These are phyloP conservation scores for Nicotiana noctiflora DNA, from an alignment of 257 asterid species.

Conservation along the genomic window DNA sequence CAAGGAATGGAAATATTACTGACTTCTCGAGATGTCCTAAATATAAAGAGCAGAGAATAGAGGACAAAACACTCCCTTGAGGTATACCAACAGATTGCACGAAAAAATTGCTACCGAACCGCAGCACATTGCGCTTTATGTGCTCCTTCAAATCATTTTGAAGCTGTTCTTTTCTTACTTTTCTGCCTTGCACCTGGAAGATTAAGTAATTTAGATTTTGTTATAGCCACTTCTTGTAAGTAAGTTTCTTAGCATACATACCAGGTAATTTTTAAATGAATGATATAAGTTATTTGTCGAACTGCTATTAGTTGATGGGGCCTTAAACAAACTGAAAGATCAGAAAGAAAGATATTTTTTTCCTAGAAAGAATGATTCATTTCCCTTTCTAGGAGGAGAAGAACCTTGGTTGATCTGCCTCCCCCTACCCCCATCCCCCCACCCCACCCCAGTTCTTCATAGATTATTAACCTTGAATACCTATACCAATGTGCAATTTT, in stretches of 20 bases:
- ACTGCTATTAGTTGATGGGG: neutral
- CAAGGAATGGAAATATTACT: slow-evolving; percentile 59
- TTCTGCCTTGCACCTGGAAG: slow-evolving; percentile 47
- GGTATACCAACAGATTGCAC: slow-evolving; percentile 80
- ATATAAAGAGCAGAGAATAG: slow-evolving; percentile 80
- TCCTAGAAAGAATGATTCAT: neutral
- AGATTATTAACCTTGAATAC: neutral
- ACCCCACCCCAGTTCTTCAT: neutral
- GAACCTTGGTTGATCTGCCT: neutral
- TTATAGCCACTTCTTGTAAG: slow-evolving; percentile 1
- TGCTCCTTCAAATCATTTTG: slow-evolving; percentile 47
- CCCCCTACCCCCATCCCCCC: too few species aligned
- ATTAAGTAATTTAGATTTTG: neutral
- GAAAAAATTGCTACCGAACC: slow-evolving; percentile 42
- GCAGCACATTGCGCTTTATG: slow-evolving; percentile 57
- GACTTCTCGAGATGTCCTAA: slow-evolving; percentile 77
- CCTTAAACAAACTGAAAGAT: neutral
- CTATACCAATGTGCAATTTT: neutral
- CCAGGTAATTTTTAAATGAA: neutral
- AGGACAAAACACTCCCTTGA: slow-evolving; percentile 80
- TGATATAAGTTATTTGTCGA: neutral
- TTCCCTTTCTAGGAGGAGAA: neutral
- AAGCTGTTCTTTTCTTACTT: slow-evolving; percentile 42
- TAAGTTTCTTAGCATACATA: slow-evolving; percentile 1
- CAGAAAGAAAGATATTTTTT: neutral